Evolutionary conservation across 2,329 filamentous ascomycete species (phyloP), one percentile per base, ranked within the genome.

Genomic region (Dactylellina cionopaga): DNA sequence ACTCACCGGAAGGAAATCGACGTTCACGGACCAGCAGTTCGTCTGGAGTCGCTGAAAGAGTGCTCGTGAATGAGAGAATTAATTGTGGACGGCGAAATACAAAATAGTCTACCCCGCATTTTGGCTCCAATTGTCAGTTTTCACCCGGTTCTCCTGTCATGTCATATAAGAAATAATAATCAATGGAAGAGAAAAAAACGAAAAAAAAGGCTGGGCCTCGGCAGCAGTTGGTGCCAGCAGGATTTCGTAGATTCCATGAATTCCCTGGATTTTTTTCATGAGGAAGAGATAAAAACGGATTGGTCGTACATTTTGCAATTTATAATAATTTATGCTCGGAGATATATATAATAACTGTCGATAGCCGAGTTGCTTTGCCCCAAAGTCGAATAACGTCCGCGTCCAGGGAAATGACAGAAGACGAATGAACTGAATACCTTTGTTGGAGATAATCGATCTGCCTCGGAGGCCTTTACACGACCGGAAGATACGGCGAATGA

Each of bases 51-150:
- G 51, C 39, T 7, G 37, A 64, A n/a, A n/a, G 37, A 46, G 59
- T 72, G 68, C 49, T 64, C 52, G 68, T 60, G 44, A 65, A 72
- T 72, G 68, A 65, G 59, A 64, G 68, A 56, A 59, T 64, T 72
- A 56, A 52, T 39, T 51, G 54, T 58, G 47, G 56, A 44, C 55
- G 51, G 47, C 47, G 41, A 29, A 37, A 62, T 55, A 41, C 27
- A 58, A 49, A 31, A 29, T 19, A 56, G 29, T 62, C 68, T 72
- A 72, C 68, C 68, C 68, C 68, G 68, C 68, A 72, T 72, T 72
- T 72, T 65, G 59, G 59, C 52, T 52, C 68, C 59, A 65, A 72
- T 72, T 65, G 68, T 72, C 68, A 72, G 68, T 72, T 56, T 72
- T 46, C 27, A 56, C 65, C 51, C 41, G 41, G 35, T 19, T 43